Evolutionary conservation across 768 basidiomycete genomes (phyloP), one percentile per base, ranked within the genome.

Genomic region (Pulveroboletus frians): DNA sequence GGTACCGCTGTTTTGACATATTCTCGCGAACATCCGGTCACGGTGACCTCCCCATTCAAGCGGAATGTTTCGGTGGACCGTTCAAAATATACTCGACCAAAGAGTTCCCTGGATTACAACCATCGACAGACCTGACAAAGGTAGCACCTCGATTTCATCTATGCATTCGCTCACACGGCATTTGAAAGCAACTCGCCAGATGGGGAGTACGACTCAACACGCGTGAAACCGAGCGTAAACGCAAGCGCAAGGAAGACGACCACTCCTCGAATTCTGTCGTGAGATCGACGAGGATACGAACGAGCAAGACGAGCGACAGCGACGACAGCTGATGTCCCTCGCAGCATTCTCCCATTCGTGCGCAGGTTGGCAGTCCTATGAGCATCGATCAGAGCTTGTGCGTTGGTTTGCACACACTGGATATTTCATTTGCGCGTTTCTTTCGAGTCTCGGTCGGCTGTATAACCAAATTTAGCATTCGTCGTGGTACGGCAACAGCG

Each of bases 21-120:
- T 76, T 65, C 71, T 77, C 58, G 43, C 58, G 49, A 53, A 59
- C 51, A 42, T 59, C 51, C 69, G 48, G 63, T 44, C 39, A 58
- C 50, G 39, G 58, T 10, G 66, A 67, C 35, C 55, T 67, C 2
- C 74, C 76, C 13, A 68, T 84, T 18, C 75, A 82, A 55, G 77
- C 83, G n/a, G 83, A 87, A 54, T 73, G 77, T 40, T 83, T 76
- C 51, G 84, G 86, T 4, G 83, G 81, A 0, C 61, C 76, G 9
- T 88, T 88, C 71, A 75, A 73, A 57, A 78, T 88, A 15, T 85
- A 83, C 59, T 83, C 83, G 17, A 85, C 86, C 1, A 81, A 85
- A 53, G 81, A 84, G 65, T 88, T 87, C 62, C 86, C 85, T 1
- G 85, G 86, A 2, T 60, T 88, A 34, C 74, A 71, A 30, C 76